phyloP scores from a whole-genome alignment of 1,284 basidiomycete genomes.

The Fomitopsis pinicola region DNA sequence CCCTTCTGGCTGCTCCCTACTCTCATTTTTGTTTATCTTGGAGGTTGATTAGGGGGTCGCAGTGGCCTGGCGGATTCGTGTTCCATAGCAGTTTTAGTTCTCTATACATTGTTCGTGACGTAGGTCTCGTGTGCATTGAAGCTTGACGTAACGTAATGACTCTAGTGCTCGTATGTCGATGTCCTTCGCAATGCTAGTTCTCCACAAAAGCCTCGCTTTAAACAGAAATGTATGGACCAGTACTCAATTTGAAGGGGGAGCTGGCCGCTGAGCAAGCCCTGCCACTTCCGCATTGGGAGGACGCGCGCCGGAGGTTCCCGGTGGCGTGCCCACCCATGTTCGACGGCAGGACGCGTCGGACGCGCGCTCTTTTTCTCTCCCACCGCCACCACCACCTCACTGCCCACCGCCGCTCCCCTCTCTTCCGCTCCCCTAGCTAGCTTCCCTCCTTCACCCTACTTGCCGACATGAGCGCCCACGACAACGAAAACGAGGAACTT shows the following conservation, averaged over 20 bases:
- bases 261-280: not conserved
- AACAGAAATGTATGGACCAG: too few species aligned
- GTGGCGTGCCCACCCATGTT: constrained; percentile 12
- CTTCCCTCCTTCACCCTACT: constrained; percentile 15
- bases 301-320: not conserved
- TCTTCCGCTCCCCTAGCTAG: constrained; percentile 20
- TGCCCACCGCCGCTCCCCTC: constrained; percentile 15
- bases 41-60: constrained; percentile 4
- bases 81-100: not conserved
- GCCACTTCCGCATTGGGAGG: not conserved
- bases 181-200: not conserved
- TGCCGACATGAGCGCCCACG: constrained; percentile 61
- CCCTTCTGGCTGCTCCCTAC: not conserved
- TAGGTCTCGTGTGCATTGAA: not conserved
- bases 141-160: not conserved
- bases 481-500: constrained; percentile 83
- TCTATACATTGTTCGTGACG: not conserved
- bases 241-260: too few species aligned
- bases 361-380: constrained; percentile 27
- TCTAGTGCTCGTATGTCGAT: not conserved
- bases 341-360: constrained; percentile 22
- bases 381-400: constrained; percentile 28
- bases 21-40: not conserved
- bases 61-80: constrained; percentile 1
- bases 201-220: too few species aligned